These are phyloP conservation scores for Xerocomus minutiporus DNA, from an alignment of 1,284 basidiomycete genomes.

Conservation along the genomic window DNA sequence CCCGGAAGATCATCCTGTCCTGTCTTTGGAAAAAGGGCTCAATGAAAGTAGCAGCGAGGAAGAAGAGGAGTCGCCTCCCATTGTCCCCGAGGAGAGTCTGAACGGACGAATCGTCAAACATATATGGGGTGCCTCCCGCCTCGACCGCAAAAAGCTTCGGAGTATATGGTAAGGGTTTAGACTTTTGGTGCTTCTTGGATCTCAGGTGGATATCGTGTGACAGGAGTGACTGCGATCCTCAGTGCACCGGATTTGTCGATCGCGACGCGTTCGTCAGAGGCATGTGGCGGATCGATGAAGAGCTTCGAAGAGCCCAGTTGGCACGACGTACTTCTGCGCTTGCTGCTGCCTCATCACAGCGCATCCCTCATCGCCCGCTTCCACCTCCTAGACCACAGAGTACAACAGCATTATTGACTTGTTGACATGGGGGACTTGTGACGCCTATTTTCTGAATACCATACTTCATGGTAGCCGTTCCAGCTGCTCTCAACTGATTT, in stretches of 20 bases:
- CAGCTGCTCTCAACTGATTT: slow-evolving; percentile 8
- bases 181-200: background rate
- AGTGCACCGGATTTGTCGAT: slow-evolving; percentile 51
- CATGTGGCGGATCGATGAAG: slow-evolving; percentile 84
- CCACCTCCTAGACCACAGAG: slow-evolving; percentile 16
- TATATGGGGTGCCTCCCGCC: slow-evolving; percentile 61
- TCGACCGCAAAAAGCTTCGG: slow-evolving; percentile 49
- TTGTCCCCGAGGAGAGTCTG: slow-evolving; percentile 45
- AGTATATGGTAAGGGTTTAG: slow-evolving; percentile 57
- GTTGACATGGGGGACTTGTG: background rate
- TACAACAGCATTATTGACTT: slow-evolving; percentile 13
- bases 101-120: slow-evolving; percentile 52
- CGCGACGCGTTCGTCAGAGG: slow-evolving; percentile 65
- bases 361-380: slow-evolving; percentile 33
- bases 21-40: slow-evolving; percentile 15
- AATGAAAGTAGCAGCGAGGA: slow-evolving; percentile 35
- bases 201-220: slow-evolving; percentile 7
- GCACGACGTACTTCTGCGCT: slow-evolving; percentile 37
- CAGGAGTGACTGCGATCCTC: slow-evolving; percentile 64
- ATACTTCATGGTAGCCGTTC: background rate
- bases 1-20: slow-evolving; percentile 33
- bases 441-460: slow-evolving; percentile 23
- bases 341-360: slow-evolving; percentile 33
- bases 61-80: slow-evolving; percentile 14
- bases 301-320: slow-evolving; percentile 58